These are phyloP conservation scores for Cryptococcus neoformans DNA, from an alignment of 1,284 basidiomycete genomes.

Conservation along the genomic window DNA sequence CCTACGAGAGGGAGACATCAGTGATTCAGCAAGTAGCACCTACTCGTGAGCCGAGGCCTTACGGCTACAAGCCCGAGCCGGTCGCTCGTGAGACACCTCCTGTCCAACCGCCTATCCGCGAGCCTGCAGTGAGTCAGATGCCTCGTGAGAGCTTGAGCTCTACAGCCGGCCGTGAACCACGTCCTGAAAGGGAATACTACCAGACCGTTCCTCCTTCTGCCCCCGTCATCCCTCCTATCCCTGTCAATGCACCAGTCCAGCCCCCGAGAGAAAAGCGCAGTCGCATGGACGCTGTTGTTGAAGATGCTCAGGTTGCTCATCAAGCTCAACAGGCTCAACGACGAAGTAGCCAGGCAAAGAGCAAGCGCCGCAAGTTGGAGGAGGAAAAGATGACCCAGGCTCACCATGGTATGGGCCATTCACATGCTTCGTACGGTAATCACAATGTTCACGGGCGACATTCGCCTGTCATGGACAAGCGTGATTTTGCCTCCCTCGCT, in stretches of 20 bases:
- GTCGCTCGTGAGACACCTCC: background rate
- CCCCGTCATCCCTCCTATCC: background rate
- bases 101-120: background rate
- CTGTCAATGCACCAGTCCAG: background rate
- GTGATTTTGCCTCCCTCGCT: conserved; percentile 30
- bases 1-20: conserved; percentile 6
- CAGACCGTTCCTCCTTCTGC: conserved; percentile 15
- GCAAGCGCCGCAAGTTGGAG: conserved; percentile 34
- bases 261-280: conserved; percentile 35
- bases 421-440: too few relatives aligned
- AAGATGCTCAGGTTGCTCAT: conserved; percentile 30
- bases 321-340: conserved; percentile 23
- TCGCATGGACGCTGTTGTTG: conserved; percentile 42
- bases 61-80: conserved; percentile 29
- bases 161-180: background rate
- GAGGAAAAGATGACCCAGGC: conserved; percentile 20
- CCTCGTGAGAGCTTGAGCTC: background rate
- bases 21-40: conserved; percentile 36
- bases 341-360: conserved; percentile 13
- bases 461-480: conserved; percentile 5
- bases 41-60: conserved; percentile 32
- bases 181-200: conserved; percentile 24
- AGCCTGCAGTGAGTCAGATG: background rate
- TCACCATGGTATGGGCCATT: background rate
- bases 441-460: background rate